phyloP scores from a whole-genome alignment of 1,139 yeast species.

The Kodamaea derodonti region DNA sequence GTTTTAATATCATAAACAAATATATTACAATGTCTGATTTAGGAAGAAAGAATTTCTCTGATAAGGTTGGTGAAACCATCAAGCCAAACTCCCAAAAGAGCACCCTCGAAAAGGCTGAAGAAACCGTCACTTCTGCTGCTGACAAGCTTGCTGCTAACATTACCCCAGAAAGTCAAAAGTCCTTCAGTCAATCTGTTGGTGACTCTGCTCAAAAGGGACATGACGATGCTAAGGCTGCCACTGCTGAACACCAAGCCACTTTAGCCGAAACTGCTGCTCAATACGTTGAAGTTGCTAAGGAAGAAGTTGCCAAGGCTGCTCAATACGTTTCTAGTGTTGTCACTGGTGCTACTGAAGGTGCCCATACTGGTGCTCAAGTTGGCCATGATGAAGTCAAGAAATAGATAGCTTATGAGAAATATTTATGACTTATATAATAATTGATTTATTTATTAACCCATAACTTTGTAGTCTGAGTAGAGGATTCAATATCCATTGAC shows the following conservation, averaged over 20 bases:
- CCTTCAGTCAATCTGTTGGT: slow-evolving; percentile 59
- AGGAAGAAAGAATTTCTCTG: slow-evolving; percentile 73
- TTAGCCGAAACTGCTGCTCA: slow-evolving; percentile 55
- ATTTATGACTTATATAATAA: too few species aligned
- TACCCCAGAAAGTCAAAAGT: slow-evolving; percentile 67
- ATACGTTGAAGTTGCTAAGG: slow-evolving; percentile 62
- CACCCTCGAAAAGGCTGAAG: slow-evolving; percentile 64
- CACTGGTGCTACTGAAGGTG: slow-evolving; percentile 60
- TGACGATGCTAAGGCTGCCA: slow-evolving; percentile 35
- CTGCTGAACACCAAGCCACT: slow-evolving; percentile 28
- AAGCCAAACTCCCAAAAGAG: slow-evolving; percentile 75
- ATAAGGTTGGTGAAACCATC: slow-evolving; percentile 62
- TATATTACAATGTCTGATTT: slow-evolving; percentile 56
- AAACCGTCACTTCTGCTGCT: slow-evolving; percentile 56
- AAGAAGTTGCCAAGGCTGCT: slow-evolving; percentile 56
- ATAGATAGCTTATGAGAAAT: slow-evolving; percentile 12
- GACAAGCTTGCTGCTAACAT: slow-evolving; percentile 60
- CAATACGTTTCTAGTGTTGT: slow-evolving; percentile 56
- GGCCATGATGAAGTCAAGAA: slow-evolving; percentile 16
- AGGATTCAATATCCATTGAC: too few species aligned
- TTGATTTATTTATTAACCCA: too few species aligned
- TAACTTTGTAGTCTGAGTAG: too few species aligned
- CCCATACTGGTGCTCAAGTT: slow-evolving; percentile 41
- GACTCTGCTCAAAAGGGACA: slow-evolving; percentile 46
- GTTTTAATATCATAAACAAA: too few species aligned